Conservation (phyloP, 2,329 filamentous ascomycete genomes). For the Penicillium sclerotiorum region DNA sequence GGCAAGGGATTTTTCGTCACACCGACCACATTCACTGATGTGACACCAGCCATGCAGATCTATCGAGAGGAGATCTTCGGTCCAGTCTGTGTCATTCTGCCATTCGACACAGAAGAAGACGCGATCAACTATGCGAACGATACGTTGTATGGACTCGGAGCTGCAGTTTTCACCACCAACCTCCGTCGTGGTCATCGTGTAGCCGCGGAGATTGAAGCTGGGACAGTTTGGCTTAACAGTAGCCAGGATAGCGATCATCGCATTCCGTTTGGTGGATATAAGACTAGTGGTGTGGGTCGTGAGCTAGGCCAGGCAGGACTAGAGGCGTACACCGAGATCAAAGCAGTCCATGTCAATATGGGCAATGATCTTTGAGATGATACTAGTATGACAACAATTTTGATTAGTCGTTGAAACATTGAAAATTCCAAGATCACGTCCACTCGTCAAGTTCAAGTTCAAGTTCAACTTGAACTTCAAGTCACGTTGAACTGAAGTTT, state of each 20-base stretch:
- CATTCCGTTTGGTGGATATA: not conserved
- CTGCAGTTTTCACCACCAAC: not conserved
- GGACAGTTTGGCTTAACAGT: not conserved
- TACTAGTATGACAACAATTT: too few relatives aligned
- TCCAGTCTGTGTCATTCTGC: too few relatives aligned
- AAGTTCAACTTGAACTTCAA: too few relatives aligned
- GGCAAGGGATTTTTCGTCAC: too few relatives aligned
- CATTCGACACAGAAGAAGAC: too few relatives aligned
- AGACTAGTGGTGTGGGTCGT: not conserved
- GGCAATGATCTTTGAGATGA: not conserved
- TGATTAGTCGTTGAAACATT: too few relatives aligned
- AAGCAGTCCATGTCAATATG: not conserved
- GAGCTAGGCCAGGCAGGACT: not conserved
- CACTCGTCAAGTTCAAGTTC: too few relatives aligned
- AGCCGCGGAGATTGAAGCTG: not conserved
- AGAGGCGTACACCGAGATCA: not conserved
- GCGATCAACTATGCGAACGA: not conserved
- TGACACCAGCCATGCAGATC: too few relatives aligned
- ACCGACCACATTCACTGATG: too few relatives aligned
- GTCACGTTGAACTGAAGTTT: too few relatives aligned
- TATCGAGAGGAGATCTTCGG: too few relatives aligned
- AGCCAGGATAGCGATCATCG: not conserved
- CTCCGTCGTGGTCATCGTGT: not conserved
- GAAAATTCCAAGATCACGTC: too few relatives aligned
- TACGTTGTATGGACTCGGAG: not conserved